Evolutionary conservation across 2,329 filamentous ascomycete species (phyloP), one percentile per base, ranked within the genome.

Genomic region (Coleophoma eucalyptorum): DNA sequence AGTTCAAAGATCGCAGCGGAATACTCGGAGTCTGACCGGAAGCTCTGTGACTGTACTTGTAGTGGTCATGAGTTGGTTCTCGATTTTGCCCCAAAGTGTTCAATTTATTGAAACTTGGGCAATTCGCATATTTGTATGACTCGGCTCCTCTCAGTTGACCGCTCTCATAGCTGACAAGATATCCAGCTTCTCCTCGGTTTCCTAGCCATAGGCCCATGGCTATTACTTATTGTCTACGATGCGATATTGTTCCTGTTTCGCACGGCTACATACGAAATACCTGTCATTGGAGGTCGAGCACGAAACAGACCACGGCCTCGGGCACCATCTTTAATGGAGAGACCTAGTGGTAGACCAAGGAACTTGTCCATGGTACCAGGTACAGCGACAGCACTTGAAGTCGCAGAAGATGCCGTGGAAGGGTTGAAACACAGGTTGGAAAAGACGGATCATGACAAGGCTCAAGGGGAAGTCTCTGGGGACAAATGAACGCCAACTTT

Each of bases 151-250:
- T 8, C 4, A 5, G 5, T 26, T 6, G 26, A 8, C 26, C 26
- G 10, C 26, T 26, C 26, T 8, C 26, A 7, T 6, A 3, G 10
- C 26, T 26, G 26, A 26, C 26, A 4, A 41, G n/a, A 31, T 46
- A 50, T 37, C 50, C 61, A 87, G 84, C 67, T 87, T 32, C 59
- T 86, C 51, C 75, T 87, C 51, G 83, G 79, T 20, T 58, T 80
- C 41, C 58, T 86, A 41, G 79, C 77, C 43, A 80, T 87, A 56
- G 77, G 78, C 2, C 84, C 84, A 11, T 88, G 84, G 81, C 66
- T 77, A 5, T 68, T 78, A 20, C 67, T 87, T 34, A 70, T 89
- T 55, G 50, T 83, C 55, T 87, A 87, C 70, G 84, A 89, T 63
- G 65, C 84, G 49, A 55, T 79, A 20, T 73, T 87, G 40, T 89